A percentile compares a stretch with the other conserved stretches of the same genome.
Evolutionary conservation across 2,329 filamentous ascomycete species (phyloP).

Genomic region (Apiospora arundinis): DNA sequence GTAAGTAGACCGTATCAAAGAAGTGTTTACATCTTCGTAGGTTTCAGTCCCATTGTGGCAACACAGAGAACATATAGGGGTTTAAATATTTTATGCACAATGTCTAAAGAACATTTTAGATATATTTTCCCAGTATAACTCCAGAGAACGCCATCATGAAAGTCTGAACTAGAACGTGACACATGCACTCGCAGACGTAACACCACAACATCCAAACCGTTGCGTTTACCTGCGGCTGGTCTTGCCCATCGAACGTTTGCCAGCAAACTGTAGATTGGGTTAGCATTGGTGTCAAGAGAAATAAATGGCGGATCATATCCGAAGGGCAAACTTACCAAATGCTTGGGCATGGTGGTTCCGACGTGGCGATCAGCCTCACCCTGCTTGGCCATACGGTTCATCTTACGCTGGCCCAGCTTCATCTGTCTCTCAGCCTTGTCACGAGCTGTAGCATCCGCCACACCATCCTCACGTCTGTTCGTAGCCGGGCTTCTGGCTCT

Average conservation of each 20-base stretch:
- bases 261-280: constrained; percentile 24
- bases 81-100: constrained; percentile 7
- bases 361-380: constrained; percentile 96
- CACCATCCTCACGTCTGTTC: constrained; percentile 79
- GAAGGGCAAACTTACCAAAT: constrained; percentile 73
- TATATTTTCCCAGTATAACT: constrained; percentile 9
- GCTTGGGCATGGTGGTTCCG: constrained; percentile 81
- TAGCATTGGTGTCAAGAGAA: not conserved
- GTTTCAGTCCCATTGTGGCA: not conserved
- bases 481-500: constrained; percentile 65
- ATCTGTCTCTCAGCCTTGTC: constrained; percentile 84
- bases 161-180: not conserved
- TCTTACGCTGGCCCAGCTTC: constrained; percentile 95
- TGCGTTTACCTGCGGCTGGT: constrained; percentile 23
- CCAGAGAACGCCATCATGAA: constrained; percentile 17
- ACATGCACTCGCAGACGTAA: not conserved
- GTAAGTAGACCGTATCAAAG: not conserved
- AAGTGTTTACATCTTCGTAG: not conserved
- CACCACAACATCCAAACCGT: not conserved
- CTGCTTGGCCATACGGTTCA: constrained; percentile 97
- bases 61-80: not conserved
- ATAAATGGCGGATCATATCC: not conserved
- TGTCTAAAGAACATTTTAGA: constrained; percentile 13
- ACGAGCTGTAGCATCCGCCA: constrained; percentile 69
- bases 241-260: constrained; percentile 27